Base-by-base conservation (phyloP, 805 yeast species). In the Cyberlindnera lachancei region DNA sequence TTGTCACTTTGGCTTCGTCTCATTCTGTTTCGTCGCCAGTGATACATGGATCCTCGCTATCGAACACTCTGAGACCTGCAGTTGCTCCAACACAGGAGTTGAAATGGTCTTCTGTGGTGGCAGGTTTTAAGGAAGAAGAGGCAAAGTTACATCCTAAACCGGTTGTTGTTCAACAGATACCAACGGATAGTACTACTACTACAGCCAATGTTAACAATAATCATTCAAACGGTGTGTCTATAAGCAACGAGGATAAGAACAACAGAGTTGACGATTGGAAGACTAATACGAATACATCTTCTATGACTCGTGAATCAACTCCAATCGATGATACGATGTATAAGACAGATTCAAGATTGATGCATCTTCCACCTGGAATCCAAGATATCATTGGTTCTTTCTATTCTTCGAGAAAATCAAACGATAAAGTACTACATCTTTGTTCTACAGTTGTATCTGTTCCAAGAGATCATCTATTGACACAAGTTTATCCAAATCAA, bases 1-100 rank as follows among this genome's bases (percentile, higher is more conserved):
- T 23, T 2, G 18, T 31, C 10, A 24, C 26, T 3, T 20, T 34
- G 17, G 16, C 42, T 8, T 32, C 38, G 9, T n/a, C n/a, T n/a
- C n/a, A n/a, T 10, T 17, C 29, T 10, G 14, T 19, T 3, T 11
- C 34, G 9, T 25, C 36, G 10, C 31, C 38, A 23, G 23, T 14
- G 26, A 11, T 23, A n/a, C 26, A 23, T 11, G 11, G 9, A n/a
- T 11, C 18, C 25, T 12, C 29, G 6, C 11, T 31, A 15, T 16
- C 34, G 15, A 34, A 31, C 15, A 46, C 50, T 14, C 41, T 70
- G 42, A 72, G 68, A 48, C 78, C 79, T 2, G 77, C 78, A 2
- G 55, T 68, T 0, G 55, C 70, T 4, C 70, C 74, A 2, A 61
- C 63, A 11, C 68, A 64, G 21, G 58, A 71, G 27, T 70, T 72